Conservation (phyloP, 352 stramenopile genomes). For the Pythium pyrilobum region DNA sequence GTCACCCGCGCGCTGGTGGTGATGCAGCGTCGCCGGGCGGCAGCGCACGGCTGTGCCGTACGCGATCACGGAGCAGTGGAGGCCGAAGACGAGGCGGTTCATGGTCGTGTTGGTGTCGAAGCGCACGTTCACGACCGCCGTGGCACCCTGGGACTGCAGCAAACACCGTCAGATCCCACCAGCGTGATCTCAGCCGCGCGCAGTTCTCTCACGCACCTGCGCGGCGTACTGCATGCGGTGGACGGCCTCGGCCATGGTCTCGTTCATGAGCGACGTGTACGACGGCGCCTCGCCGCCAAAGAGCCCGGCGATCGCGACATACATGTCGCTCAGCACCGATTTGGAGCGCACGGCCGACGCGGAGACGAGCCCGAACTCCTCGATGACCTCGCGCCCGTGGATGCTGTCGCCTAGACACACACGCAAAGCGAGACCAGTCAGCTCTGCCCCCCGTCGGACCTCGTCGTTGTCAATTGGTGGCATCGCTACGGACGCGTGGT, state of each 20-base stretch:
- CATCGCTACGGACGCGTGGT: constrained; percentile 39
- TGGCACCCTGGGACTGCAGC: constrained; percentile 57
- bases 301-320: constrained; percentile 61
- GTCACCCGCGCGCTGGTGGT: constrained; percentile 10
- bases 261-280: constrained; percentile 82
- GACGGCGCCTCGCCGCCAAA: constrained; percentile 68
- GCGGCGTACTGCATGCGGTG: constrained; percentile 74
- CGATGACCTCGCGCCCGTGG: constrained; percentile 55
- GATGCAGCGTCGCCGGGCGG: constrained; percentile 22
- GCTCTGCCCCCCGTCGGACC: not conserved
- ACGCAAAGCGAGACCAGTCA: not conserved
- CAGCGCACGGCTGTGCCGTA: constrained; percentile 76
- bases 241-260: constrained; percentile 72
- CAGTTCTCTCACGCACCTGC: constrained; percentile 30
- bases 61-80: constrained; percentile 77
- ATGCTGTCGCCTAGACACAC: constrained; percentile 49
- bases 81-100: constrained; percentile 79
- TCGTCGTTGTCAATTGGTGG: not conserved
- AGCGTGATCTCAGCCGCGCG: too few relatives aligned
- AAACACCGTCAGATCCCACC: not conserved
- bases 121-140: constrained; percentile 69
- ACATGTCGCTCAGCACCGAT: constrained; percentile 79
- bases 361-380: constrained; percentile 75
- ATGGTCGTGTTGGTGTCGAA: constrained; percentile 85
- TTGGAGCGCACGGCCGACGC: constrained; percentile 75